Conservation (phyloP, 768 basidiomycete genomes). For the Russula ochroleuca region DNA sequence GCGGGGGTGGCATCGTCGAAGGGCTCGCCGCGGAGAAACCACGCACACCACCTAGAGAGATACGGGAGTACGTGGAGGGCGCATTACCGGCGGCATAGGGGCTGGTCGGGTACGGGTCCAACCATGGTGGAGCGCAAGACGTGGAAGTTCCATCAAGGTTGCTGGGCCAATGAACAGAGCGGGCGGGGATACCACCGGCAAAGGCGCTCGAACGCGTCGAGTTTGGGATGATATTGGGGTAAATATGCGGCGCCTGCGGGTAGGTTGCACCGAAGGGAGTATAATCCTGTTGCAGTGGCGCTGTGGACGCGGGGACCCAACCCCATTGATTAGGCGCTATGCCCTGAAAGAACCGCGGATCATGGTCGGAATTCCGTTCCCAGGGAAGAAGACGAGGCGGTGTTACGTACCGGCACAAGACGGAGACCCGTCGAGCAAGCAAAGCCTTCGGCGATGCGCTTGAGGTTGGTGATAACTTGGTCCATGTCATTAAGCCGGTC, state of each 20-base stretch:
- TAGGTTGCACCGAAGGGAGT: constrained; percentile 17
- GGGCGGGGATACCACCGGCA: constrained; percentile 12
- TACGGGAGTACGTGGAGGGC: background rate
- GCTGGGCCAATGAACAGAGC: constrained; percentile 24
- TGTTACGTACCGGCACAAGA: constrained; percentile 17
- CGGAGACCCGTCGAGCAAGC: constrained; percentile 21
- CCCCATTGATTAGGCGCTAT: constrained; percentile 9
- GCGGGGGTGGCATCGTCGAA: too few species aligned
- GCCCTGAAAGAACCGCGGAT: background rate
- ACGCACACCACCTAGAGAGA: constrained; percentile 1
- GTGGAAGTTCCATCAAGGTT: constrained; percentile 4
- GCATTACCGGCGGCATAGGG: background rate
- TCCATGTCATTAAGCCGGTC: constrained; percentile 14
- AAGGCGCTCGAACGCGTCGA: constrained; percentile 18
- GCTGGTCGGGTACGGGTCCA: background rate
- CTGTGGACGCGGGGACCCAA: constrained; percentile 4
- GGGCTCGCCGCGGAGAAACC: background rate
- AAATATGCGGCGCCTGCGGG: constrained; percentile 19
- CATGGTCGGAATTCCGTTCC: background rate
- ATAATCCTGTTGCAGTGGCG: constrained; percentile 12
- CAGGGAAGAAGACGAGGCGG: background rate
- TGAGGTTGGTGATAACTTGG: constrained; percentile 12
- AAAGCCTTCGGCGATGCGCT: constrained; percentile 19
- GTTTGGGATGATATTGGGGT: constrained; percentile 17
- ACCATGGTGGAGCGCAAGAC: background rate